A percentile compares a stretch with the other conserved stretches of the same genome.
phyloP scores from a whole-genome alignment of 306 rosid genomes.

The Dryas octopetala region DNA sequence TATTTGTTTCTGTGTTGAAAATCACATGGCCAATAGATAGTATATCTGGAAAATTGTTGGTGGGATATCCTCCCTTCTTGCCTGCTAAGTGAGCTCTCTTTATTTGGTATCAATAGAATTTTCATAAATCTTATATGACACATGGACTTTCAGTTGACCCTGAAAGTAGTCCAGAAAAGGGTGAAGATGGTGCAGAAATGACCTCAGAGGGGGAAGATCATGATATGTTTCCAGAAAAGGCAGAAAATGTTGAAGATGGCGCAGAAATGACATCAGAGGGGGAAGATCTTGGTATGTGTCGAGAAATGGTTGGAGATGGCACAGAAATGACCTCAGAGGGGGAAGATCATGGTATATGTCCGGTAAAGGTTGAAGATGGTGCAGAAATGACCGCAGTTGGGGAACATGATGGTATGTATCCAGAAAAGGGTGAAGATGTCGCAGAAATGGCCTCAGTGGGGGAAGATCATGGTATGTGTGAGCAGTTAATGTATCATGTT shows the following conservation, averaged over 20 bases:
- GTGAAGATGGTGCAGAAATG: constrained; percentile 17
- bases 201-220: constrained; percentile 12
- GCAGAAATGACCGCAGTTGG: constrained; percentile 18
- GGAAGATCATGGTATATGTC: constrained; percentile 32
- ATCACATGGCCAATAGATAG: background rate
- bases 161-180: constrained; percentile 43
- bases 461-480: constrained; percentile 38
- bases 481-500: constrained; percentile 30
- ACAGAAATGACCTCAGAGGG: constrained; percentile 23
- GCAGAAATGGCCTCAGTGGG: constrained; percentile 18
- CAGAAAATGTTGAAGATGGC: constrained; percentile 29
- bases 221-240: constrained; percentile 9
- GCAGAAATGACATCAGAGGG: constrained; percentile 22
- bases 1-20: background rate
- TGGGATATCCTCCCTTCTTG: background rate
- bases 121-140: constrained; percentile 21
- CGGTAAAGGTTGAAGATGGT: constrained; percentile 28
- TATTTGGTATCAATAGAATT: background rate
- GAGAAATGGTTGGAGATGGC: constrained; percentile 30
- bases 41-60: background rate
- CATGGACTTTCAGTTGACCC: constrained; percentile 25
- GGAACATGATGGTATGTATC: constrained; percentile 34
- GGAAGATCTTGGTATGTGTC: constrained; percentile 36
- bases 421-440: constrained; percentile 29
- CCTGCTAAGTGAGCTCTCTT: constrained; percentile 14